phyloP scores from a whole-genome alignment of 352 stramenopile species.

The Aphanomyces stellatus region DNA sequence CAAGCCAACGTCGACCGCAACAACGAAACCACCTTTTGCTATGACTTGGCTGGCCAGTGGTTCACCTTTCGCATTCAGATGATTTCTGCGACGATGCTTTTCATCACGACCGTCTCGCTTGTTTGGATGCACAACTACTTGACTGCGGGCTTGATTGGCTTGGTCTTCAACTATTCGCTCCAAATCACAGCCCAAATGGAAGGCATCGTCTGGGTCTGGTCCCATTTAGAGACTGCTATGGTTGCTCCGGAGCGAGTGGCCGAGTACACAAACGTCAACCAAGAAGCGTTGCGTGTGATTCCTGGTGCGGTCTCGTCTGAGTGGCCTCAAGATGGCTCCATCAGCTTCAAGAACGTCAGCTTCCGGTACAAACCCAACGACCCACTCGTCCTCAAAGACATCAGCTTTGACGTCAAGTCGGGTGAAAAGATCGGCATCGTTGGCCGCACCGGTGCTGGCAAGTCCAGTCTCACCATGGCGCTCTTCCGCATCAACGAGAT shows the following conservation, averaged over 20 bases:
- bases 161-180: slow-evolving; percentile 10
- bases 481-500: slow-evolving; percentile 77
- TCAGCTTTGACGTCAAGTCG: slow-evolving; percentile 9
- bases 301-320: neutral
- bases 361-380: slow-evolving; percentile 21
- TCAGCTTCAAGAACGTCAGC: slow-evolving; percentile 10
- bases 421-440: slow-evolving; percentile 64
- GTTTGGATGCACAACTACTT: neutral
- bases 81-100: slow-evolving; percentile 25
- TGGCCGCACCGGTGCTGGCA: slow-evolving; percentile 64
- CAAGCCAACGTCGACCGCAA: slow-evolving; percentile 20
- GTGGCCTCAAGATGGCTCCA: slow-evolving; percentile 14
- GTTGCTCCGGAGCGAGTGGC: slow-evolving; percentile 34
- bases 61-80: slow-evolving; percentile 38
- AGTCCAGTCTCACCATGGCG: slow-evolving; percentile 54
- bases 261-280: slow-evolving; percentile 32
- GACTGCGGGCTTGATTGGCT: neutral
- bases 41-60: slow-evolving; percentile 30
- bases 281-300: slow-evolving; percentile 12
- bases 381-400: slow-evolving; percentile 29
- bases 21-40: slow-evolving; percentile 17
- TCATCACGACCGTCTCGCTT: slow-evolving; percentile 15
- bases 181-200: neutral
- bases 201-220: slow-evolving; percentile 24
- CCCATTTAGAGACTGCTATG: slow-evolving; percentile 30